A percentile compares a stretch with the other conserved stretches of the same genome.
These are phyloP conservation scores for Corynespora cassiicola DNA, from an alignment of 2,329 filamentous ascomycete genomes.

Conservation along the genomic window DNA sequence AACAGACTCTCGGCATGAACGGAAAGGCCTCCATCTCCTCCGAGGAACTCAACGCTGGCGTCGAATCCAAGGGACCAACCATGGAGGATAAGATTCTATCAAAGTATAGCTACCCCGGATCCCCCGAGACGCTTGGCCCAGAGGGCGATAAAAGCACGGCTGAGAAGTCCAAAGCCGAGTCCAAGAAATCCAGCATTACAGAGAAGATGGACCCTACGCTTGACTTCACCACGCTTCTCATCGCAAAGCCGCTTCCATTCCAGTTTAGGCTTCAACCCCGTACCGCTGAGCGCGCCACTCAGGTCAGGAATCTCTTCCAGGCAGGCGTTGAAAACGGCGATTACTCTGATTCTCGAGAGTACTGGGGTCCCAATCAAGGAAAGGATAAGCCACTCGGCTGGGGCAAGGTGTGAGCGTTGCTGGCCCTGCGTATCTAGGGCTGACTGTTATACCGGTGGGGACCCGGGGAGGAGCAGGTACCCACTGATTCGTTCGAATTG, in stretches of 20 bases:
- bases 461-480: too few relatives aligned
- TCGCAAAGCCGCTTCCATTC: constrained; percentile 55
- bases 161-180: constrained; percentile 31
- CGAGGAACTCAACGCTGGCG: constrained; percentile 44
- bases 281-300: constrained; percentile 33
- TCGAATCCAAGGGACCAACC: constrained; percentile 16
- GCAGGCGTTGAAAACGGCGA: constrained; percentile 47
- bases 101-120: constrained; percentile 34
- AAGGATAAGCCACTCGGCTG: constrained; percentile 39
- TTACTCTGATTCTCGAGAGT: constrained; percentile 44
- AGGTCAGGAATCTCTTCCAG: constrained; percentile 41
- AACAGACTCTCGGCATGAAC: constrained; percentile 28
- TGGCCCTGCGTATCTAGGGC: too few relatives aligned
- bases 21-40: constrained; percentile 42
- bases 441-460: too few relatives aligned
- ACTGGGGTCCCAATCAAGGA: constrained; percentile 48
- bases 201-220: constrained; percentile 49
- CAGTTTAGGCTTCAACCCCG: constrained; percentile 49
- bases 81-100: constrained; percentile 32
- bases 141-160: constrained; percentile 12
- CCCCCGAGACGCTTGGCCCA: constrained; percentile 10
- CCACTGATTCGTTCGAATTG: too few relatives aligned
- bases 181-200: constrained; percentile 26
- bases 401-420: constrained; percentile 38
- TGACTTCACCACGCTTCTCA: constrained; percentile 52